These are phyloP conservation scores for Cytospora piceae DNA, from an alignment of 2,329 filamentous ascomycete species.

Conservation along the genomic window DNA sequence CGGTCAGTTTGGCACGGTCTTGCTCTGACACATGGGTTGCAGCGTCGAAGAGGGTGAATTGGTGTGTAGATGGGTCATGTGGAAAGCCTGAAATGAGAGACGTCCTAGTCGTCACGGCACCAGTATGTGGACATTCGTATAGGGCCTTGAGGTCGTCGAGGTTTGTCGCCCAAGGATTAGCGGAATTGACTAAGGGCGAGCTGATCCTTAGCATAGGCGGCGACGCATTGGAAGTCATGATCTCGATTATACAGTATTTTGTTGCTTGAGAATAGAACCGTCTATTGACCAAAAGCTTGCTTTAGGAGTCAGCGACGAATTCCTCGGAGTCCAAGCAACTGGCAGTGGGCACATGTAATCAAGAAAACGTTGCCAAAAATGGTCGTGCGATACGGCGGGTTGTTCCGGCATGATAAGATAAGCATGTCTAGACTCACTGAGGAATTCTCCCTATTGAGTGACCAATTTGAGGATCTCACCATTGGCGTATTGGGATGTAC, in stretches of 20 bases:
- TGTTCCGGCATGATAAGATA: constrained; percentile 28
- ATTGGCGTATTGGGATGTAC: background rate
- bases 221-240: constrained; percentile 9
- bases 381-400: constrained; percentile 7
- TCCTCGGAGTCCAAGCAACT: background rate
- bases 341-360: background rate
- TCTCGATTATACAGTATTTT: background rate
- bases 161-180: constrained; percentile 75
- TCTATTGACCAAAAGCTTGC: background rate
- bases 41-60: constrained; percentile 66
- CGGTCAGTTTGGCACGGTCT: constrained; percentile 22
- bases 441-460: background rate
- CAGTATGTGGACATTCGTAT: constrained; percentile 64
- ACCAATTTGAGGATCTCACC: constrained; percentile 7
- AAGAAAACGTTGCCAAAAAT: background rate
- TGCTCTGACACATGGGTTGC: constrained; percentile 34
- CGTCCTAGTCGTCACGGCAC: constrained; percentile 76
- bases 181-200: constrained; percentile 74
- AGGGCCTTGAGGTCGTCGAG: constrained; percentile 63
- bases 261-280: background rate
- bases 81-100: constrained; percentile 66
- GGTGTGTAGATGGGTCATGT: constrained; percentile 63
- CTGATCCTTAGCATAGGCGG: constrained; percentile 57
- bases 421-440: background rate
- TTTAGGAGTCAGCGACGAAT: background rate